phyloP scores from a whole-genome alignment of 495 filamentous ascomycete species.

The Neurospora sp. region DNA sequence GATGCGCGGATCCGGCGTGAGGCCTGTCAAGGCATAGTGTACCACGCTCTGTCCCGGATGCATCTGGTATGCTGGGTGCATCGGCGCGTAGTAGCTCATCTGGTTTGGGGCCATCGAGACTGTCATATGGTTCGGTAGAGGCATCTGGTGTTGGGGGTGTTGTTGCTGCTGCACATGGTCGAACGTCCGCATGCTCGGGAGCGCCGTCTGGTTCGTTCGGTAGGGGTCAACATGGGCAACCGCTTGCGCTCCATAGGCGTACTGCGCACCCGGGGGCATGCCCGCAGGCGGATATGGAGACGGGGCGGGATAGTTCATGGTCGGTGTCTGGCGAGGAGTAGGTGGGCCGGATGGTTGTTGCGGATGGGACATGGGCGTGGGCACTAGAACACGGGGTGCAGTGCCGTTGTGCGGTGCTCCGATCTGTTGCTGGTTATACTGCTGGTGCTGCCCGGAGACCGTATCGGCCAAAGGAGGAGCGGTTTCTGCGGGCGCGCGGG shows the following conservation, averaged over 20 bases:
- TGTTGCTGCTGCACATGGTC: conserved; percentile 39
- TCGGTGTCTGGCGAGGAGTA: conserved; percentile 23
- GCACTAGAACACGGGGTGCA: background rate
- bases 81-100: conserved; percentile 35
- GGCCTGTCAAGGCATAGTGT: conserved; percentile 48
- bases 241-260: conserved; percentile 38
- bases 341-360: conserved; percentile 32
- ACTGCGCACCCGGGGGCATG: conserved; percentile 43
- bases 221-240: conserved; percentile 17
- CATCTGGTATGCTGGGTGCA: conserved; percentile 29
- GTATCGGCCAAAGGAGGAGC: background rate
- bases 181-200: conserved; percentile 58
- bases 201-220: conserved; percentile 37
- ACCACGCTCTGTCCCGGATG: conserved; percentile 24
- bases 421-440: background rate
- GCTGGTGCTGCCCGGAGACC: background rate
- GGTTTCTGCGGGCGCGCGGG: background rate
- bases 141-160: conserved; percentile 29
- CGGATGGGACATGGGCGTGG: conserved; percentile 37
- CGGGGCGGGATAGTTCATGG: conserved; percentile 44
- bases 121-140: conserved; percentile 26
- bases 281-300: conserved; percentile 41
- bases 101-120: conserved; percentile 20
- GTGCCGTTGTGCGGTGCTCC: conserved; percentile 11
- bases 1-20: conserved; percentile 44